phyloP scores from a whole-genome alignment of 306 rosid species.

The Cicer yamashitae region DNA sequence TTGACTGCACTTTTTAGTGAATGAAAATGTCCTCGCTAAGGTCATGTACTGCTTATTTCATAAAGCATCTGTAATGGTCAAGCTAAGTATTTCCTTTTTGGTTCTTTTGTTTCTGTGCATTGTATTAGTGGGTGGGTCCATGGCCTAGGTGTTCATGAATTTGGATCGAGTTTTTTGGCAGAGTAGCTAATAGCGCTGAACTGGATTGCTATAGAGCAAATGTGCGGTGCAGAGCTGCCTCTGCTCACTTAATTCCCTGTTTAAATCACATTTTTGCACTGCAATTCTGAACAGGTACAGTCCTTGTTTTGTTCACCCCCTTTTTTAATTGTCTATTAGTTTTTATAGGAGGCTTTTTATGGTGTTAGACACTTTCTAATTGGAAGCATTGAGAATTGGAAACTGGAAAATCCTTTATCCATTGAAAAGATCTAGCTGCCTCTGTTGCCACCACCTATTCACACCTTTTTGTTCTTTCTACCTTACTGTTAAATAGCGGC shows the following conservation, averaged over 20 bases:
- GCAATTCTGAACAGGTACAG: constrained; percentile 4
- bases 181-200: background rate
- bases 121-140: background rate
- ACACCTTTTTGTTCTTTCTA: background rate
- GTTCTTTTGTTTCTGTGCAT: constrained; percentile 10
- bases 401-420: background rate
- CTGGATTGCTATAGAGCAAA: background rate
- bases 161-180: background rate
- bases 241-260: background rate
- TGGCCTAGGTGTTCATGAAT: background rate
- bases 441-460: background rate
- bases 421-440: background rate
- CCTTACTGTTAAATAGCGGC: background rate
- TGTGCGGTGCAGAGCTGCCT: constrained; percentile 12
- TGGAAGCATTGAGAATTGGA: background rate
- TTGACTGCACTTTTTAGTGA: constrained; percentile 14
- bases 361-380: background rate
- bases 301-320: background rate
- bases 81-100: background rate
- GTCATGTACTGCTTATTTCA: background rate
- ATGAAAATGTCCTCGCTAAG: background rate
- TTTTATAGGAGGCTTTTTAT: background rate
- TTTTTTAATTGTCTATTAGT: background rate
- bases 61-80: background rate
- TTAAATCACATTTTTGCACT: background rate